A percentile compares a stretch with the other conserved stretches of the same genome.
These are phyloP conservation scores for Teratosphaeriaceae sp. DNA, from an alignment of 2,329 filamentous ascomycete genomes.

Conservation along the genomic window DNA sequence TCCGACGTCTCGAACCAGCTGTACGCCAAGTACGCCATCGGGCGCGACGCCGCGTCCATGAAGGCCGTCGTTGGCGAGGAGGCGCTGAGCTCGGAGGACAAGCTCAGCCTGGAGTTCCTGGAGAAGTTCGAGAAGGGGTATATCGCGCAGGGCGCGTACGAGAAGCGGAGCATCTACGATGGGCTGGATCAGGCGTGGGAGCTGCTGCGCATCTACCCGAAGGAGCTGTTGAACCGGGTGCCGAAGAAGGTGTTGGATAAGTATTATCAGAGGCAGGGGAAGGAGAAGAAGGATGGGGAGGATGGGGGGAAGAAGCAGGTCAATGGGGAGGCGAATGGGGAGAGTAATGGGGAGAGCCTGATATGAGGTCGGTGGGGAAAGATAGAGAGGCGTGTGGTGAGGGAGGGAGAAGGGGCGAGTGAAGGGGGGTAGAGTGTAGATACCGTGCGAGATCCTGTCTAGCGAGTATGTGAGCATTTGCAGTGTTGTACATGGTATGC, in stretches of 20 bases:
- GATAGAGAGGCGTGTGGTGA: no score
- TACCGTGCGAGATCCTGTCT: no score
- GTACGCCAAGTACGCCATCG: conserved; percentile 99
- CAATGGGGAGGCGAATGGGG: conserved; percentile 18
- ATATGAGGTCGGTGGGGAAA: no score
- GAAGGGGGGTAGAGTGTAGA: no score
- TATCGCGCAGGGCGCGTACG: conserved; percentile 87
- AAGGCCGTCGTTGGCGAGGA: conserved; percentile 99
- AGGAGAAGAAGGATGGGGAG: conserved; percentile 29
- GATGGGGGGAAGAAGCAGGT: conserved; percentile 18
- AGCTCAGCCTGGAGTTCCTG: conserved; percentile 94
- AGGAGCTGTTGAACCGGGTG: conserved; percentile 88
- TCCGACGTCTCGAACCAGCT: conserved; percentile 98
- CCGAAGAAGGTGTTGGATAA: conserved; percentile 48
- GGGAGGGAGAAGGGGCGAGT: no score
- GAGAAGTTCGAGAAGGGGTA: conserved; percentile 98
- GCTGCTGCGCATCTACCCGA: conserved; percentile 92
- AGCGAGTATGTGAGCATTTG: no score
- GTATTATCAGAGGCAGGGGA: conserved; percentile 42
- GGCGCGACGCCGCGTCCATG: conserved; percentile 96
- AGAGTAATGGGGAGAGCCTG: conserved; percentile 6
- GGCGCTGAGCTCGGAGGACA: conserved; percentile 90
- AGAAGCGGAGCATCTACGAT: conserved; percentile 85
- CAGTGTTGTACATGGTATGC: no score
- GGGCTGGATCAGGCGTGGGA: conserved; percentile 96